A percentile compares a stretch with the other conserved stretches of the same genome.
These are phyloP conservation scores for Sporisorium iseilematis-ciliati DNA, from an alignment of 1,284 basidiomycete species.

Conservation along the genomic window DNA sequence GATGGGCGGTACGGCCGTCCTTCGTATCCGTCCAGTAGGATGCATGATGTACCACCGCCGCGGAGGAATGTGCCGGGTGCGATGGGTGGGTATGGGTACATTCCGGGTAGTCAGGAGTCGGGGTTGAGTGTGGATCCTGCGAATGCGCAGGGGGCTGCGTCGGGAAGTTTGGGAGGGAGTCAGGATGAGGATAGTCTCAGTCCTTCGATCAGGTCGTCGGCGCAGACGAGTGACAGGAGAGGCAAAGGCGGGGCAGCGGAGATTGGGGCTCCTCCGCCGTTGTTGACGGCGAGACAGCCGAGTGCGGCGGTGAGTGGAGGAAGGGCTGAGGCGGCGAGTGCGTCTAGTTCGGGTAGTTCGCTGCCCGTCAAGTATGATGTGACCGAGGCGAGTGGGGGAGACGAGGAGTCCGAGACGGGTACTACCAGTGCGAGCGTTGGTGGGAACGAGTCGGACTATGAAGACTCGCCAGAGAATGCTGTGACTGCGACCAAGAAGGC, in stretches of 20 bases:
- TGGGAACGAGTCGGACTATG: slow-evolving; percentile 49
- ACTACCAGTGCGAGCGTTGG: slow-evolving; percentile 19
- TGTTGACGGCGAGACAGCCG: slow-evolving; percentile 17
- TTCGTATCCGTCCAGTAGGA: background rate
- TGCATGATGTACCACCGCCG: slow-evolving; percentile 2
- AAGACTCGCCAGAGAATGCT: slow-evolving; percentile 25
- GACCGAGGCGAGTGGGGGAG: slow-evolving; percentile 34
- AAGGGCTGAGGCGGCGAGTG: background rate
- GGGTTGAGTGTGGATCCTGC: slow-evolving; percentile 47
- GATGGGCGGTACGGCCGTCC: slow-evolving; percentile 11
- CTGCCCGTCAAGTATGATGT: slow-evolving; percentile 24
- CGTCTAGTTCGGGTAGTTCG: background rate
- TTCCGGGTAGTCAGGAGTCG: slow-evolving; percentile 64
- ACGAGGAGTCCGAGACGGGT: slow-evolving; percentile 45
- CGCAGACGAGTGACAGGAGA: slow-evolving; percentile 45
- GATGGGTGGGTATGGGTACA: slow-evolving; percentile 64
- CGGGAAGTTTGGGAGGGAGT: slow-evolving; percentile 42
- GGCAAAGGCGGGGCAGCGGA: slow-evolving; percentile 6
- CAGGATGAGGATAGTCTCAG: slow-evolving; percentile 49
- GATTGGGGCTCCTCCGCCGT: slow-evolving; percentile 32
- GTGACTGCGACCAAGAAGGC: background rate
- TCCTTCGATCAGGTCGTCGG: slow-evolving; percentile 58
- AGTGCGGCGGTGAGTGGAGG: background rate
- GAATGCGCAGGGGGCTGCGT: slow-evolving; percentile 7
- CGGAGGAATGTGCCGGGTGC: slow-evolving; percentile 42